Base-by-base conservation (phyloP, 1,139 yeast species). In the Kodamaea suecica region DNA sequence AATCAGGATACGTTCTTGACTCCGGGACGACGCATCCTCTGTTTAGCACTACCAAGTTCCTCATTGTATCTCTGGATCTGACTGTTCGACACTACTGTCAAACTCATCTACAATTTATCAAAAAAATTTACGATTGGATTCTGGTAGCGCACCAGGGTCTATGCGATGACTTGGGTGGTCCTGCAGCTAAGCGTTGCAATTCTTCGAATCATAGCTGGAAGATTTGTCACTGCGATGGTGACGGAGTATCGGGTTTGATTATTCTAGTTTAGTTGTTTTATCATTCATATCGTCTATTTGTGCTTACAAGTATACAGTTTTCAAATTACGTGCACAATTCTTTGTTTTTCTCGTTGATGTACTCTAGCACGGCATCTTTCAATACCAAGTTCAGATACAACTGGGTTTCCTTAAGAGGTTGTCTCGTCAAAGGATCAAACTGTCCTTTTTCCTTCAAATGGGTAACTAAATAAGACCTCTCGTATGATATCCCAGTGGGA, bases 1-100 rank as follows among this genome's bases (percentile, higher is more conserved):
- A 63, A 46, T 81, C 92, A 1, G 92, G 94, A 38, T 65, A 72
- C 6, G 78, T 74, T 35, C 63, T 54, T 2, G 80, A 65, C 26
- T 61, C 62, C 4, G 80, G 79, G 29, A 50, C 48, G 17, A 78
- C 60, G 25, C 55, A 57, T n/a, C 84, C 84, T 44, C 72, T 66
- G 49, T 80, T 79, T 39, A 79, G 66, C 25, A 77, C 69, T 14
- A 76, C 64, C 46, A 80, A 61, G 58, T 79, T 79, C 50, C 76
- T 73, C 86, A 80, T 79, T n/a, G n/a, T n/a, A n/a, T n/a, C n/a
- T n/a, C n/a, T n/a, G n/a, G n/a, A n/a, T n/a, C n/a, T n/a, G n/a
- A n/a, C n/a, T n/a, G n/a, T n/a, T n/a, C n/a, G n/a, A n/a, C n/a
- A n/a, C n/a, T n/a, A n/a, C n/a, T n/a, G n/a, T n/a, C n/a, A n/a